Conservation (phyloP, 2,329 filamentous ascomycete species). For the Endocalyx cinctus region DNA sequence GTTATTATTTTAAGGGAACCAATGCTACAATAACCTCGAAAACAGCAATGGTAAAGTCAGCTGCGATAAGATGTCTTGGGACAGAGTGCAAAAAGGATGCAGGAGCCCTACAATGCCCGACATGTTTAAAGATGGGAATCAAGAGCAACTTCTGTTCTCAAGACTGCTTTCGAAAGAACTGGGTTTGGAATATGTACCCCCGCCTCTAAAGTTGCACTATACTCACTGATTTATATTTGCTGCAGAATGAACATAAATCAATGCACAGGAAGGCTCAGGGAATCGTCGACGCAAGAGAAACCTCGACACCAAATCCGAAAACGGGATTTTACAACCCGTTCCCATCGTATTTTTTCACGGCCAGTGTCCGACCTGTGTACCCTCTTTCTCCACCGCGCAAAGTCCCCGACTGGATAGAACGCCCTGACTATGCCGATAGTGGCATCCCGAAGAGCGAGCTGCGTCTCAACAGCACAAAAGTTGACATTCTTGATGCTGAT, state of each 20-base stretch:
- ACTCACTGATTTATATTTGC: neutral
- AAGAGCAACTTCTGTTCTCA: conserved; percentile 73
- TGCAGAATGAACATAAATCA: conserved; percentile 55
- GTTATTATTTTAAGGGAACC: too few species aligned
- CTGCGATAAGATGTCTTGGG: conserved; percentile 62
- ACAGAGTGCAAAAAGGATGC: conserved; percentile 65
- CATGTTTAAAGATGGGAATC: conserved; percentile 64
- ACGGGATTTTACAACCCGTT: conserved; percentile 68
- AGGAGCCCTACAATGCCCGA: conserved; percentile 66
- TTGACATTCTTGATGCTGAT: conserved; percentile 60
- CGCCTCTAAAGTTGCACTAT: neutral
- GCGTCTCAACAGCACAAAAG: conserved; percentile 52
- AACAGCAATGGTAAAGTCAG: too few species aligned
- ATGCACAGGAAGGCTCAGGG: conserved; percentile 50
- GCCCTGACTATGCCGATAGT: conserved; percentile 65
- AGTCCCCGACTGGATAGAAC: conserved; percentile 57
- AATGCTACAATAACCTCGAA: too few species aligned
- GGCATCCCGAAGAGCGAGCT: conserved; percentile 44
- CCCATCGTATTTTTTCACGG: conserved; percentile 63
- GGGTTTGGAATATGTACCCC: conserved; percentile 33
- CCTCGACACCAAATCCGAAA: too few species aligned
- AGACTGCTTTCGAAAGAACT: conserved; percentile 76
- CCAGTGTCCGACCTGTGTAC: conserved; percentile 61
- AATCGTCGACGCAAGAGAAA: conserved; percentile 61
- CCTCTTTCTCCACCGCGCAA: conserved; percentile 53